Percentiles rank a stretch among this genome's conserved stretches.
Conservation (phyloP, 805 yeast species). For the Starmerella riodocensis region DNA sequence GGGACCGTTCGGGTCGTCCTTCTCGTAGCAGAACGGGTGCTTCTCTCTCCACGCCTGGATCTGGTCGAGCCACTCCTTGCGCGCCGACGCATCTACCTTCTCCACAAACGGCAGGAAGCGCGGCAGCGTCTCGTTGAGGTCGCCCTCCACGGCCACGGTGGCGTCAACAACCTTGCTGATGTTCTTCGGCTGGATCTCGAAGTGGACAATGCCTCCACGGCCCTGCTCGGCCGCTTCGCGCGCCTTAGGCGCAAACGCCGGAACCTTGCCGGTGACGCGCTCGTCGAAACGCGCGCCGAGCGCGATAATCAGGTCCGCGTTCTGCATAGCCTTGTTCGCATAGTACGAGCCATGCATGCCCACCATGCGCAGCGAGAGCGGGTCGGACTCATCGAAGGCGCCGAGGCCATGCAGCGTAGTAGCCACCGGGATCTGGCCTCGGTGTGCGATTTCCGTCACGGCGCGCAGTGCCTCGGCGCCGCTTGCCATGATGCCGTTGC, state of each 20-base stretch:
- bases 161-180: slow-evolving; percentile 92
- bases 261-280: slow-evolving; percentile 81
- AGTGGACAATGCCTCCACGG: slow-evolving; percentile 93
- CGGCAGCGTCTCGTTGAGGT: slow-evolving; percentile 66
- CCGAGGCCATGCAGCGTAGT: slow-evolving; percentile 92
- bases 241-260: slow-evolving; percentile 90
- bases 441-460: slow-evolving; percentile 74
- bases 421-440: slow-evolving; percentile 89
- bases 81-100: slow-evolving; percentile 35
- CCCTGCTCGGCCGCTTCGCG: slow-evolving; percentile 73
- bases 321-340: slow-evolving; percentile 88
- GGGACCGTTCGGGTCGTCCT: slow-evolving; percentile 43
- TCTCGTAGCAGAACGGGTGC: slow-evolving; percentile 73
- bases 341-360: slow-evolving; percentile 98
- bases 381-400: slow-evolving; percentile 82
- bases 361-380: slow-evolving; percentile 83
- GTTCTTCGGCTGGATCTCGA: slow-evolving; percentile 91
- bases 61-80: slow-evolving; percentile 68
- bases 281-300: slow-evolving; percentile 97
- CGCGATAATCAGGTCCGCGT: slow-evolving; percentile 85
- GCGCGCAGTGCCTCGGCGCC: slow-evolving; percentile 55
- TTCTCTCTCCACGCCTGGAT: slow-evolving; percentile 71
- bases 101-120: slow-evolving; percentile 58
- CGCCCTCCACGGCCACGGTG: slow-evolving; percentile 94
- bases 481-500: slow-evolving; percentile 72